phyloP scores from a whole-genome alignment of 1,284 basidiomycete genomes.

The Tilletia caries region DNA sequence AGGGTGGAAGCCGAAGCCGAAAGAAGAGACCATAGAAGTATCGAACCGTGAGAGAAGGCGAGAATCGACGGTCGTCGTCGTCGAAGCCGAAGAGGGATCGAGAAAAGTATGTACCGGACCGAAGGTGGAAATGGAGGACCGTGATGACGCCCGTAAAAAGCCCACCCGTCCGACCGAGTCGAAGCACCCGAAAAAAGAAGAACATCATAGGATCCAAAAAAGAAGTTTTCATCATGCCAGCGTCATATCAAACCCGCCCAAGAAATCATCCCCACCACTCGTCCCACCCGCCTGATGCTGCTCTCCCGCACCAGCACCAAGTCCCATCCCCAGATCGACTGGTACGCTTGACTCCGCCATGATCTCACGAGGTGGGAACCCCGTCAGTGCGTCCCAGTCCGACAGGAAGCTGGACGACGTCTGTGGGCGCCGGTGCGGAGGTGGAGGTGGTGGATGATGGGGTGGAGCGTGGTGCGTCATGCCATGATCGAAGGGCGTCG shows the following conservation, averaged over 20 bases:
- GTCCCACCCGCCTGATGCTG: no score
- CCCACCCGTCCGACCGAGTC: no score
- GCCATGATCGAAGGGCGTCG: not conserved
- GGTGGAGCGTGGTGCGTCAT: not conserved
- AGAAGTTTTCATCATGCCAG: slow-evolving; percentile 2
- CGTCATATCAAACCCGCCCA: not conserved
- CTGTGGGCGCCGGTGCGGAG: not conserved
- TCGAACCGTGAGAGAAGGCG: no score
- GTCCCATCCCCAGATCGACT: not conserved
- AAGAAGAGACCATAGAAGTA: not conserved
- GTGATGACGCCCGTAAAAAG: no score
- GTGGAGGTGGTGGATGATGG: not conserved
- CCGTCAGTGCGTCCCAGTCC: not conserved
- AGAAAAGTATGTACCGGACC: not conserved
- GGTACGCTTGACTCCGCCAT: not conserved
- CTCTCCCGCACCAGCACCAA: no score
- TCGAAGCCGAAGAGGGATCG: no score
- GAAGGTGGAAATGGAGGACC: no score
- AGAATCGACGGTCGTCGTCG: no score
- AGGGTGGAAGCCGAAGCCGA: not conserved
- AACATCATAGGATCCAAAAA: not conserved
- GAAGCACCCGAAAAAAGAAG: not conserved
- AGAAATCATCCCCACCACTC: not conserved
- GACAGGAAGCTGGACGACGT: not conserved
- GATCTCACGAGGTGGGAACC: not conserved